Base-by-base conservation (phyloP, 768 basidiomycete species). In the Tephrocybe sp. region DNA sequence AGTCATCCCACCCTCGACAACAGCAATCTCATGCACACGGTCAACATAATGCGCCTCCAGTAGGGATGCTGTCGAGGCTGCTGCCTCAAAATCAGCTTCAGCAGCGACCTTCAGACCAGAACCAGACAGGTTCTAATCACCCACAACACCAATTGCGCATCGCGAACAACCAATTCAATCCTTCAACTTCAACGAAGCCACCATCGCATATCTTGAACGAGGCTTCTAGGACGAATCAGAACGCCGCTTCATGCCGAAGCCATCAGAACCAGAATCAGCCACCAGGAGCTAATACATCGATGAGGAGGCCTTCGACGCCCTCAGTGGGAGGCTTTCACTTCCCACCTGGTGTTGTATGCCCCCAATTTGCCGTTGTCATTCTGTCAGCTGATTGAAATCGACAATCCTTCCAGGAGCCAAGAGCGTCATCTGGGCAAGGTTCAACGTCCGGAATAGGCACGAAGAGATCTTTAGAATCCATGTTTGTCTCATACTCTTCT, bases 241-340 rank as follows among this genome's bases (percentile, higher is more conserved):
- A 54, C 45, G 40, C 14, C 46, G 28, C 26, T 45, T 23, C 48
- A 20, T n/a, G n/a, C 18, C 32, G 51, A 50, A 48, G 26, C 42
- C 55, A 51, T 39, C 57, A 55, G 24, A 59, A 60, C 48, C 62
- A 61, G 50, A 64, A 49, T 33, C 44, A 44, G 15, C 45, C 46
- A 43, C 46, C 45, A 26, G 42, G 28, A 26, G 23, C 32, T 17
- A 15, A 23, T 50, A 33, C 40, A 20, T 48, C 54, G 15, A 38
- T 47, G 26, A 49, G 48, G 40, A 64, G 64, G 30, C 58, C 68
- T 11, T 28, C 61, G 15, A 65, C 68, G 33, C 72, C 71, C 20
- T 71, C 78, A 2, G 66, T 73, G 51, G 80, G 80, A 23, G 78
- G 78, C 1, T 83, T 78, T 57, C 70, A 78, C 58, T 75, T 76